A percentile compares a stretch with the other conserved stretches of the same genome.
Conservation (phyloP, 768 basidiomycete species). For the Cystofilobasidium bisporidii region DNA sequence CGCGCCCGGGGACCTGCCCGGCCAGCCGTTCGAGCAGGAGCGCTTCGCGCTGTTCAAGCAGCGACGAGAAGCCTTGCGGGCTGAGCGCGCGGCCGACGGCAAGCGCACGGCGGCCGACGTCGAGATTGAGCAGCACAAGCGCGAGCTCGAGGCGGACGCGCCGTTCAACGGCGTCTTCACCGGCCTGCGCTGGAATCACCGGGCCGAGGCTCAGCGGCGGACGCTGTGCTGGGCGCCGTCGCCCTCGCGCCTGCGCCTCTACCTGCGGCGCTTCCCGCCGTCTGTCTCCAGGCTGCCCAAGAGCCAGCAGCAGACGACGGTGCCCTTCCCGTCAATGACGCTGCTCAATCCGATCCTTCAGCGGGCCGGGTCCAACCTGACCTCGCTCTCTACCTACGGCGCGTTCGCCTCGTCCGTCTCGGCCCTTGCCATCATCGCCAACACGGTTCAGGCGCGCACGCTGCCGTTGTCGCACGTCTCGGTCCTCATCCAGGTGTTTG, state of each 20-base stretch:
- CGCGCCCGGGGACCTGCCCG: constrained; percentile 36
- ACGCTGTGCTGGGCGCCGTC: constrained; percentile 18
- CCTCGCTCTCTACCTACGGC: not conserved
- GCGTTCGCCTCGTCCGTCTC: constrained; percentile 34
- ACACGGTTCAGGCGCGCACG: constrained; percentile 37
- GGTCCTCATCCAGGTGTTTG: constrained; percentile 32
- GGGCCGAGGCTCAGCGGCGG: constrained; percentile 18
- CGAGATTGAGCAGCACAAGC: not conserved
- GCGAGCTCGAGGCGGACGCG: not conserved
- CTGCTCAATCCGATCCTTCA: constrained; percentile 33
- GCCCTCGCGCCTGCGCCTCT: constrained; percentile 3
- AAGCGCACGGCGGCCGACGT: not conserved
- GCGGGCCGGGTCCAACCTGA: not conserved
- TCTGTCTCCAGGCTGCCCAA: constrained; percentile 35
- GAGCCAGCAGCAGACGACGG: constrained; percentile 16
- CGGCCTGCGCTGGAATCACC: constrained; percentile 19
- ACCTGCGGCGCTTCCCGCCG: constrained; percentile 31
- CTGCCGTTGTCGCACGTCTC: constrained; percentile 35
- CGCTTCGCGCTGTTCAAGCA: not conserved
- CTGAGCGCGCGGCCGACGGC: not conserved
- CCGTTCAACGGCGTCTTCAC: not conserved
- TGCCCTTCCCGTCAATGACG: constrained; percentile 32
- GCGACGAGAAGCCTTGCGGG: not conserved
- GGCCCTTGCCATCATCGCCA: constrained; percentile 38
- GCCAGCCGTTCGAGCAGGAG: constrained; percentile 31